Conservation (phyloP, 2,329 filamentous ascomycete species). For the Phialophora tarda region DNA sequence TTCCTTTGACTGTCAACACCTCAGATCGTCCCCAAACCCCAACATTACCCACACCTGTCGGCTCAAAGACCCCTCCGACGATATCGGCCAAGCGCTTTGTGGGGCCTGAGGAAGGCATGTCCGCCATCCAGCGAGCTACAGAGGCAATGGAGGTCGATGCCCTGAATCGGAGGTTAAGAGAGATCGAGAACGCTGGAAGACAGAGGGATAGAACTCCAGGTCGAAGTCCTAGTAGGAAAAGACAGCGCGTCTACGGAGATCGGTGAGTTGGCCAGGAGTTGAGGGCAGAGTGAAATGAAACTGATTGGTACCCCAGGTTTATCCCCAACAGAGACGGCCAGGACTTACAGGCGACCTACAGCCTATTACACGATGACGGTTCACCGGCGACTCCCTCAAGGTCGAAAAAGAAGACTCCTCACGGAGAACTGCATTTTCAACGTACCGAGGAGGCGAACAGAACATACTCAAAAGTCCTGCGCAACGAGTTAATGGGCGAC, state of each 20-base stretch:
- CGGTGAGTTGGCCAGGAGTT: conserved; percentile 55
- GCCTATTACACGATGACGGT: conserved; percentile 85
- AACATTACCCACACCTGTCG: conserved; percentile 60
- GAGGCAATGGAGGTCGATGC: conserved; percentile 65
- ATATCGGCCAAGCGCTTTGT: conserved; percentile 55
- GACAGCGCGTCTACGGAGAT: conserved; percentile 69
- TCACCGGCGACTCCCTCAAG: conserved; percentile 90
- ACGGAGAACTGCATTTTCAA: conserved; percentile 92
- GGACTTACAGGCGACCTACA: conserved; percentile 92
- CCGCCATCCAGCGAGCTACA: conserved; percentile 45
- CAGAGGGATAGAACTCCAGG: conserved; percentile 66
- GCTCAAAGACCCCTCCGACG: conserved; percentile 66
- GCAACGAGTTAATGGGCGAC: conserved; percentile 89
- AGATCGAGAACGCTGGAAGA: conserved; percentile 65
- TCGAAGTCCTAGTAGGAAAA: conserved; percentile 70
- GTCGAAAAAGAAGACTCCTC: conserved; percentile 80
- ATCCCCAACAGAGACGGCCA: conserved; percentile 93
- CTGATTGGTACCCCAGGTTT: conserved; percentile 65
- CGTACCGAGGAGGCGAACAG: conserved; percentile 90
- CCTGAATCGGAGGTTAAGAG: conserved; percentile 64
- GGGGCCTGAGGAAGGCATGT: conserved; percentile 32
- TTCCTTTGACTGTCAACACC: conserved; percentile 22
- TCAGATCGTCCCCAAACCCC: conserved; percentile 48
- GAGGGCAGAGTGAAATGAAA: conserved; percentile 1
- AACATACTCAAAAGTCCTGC: conserved; percentile 84